Base-by-base conservation (phyloP, 2,329 filamentous ascomycete genomes). In the Didymosphaeria variabile region DNA sequence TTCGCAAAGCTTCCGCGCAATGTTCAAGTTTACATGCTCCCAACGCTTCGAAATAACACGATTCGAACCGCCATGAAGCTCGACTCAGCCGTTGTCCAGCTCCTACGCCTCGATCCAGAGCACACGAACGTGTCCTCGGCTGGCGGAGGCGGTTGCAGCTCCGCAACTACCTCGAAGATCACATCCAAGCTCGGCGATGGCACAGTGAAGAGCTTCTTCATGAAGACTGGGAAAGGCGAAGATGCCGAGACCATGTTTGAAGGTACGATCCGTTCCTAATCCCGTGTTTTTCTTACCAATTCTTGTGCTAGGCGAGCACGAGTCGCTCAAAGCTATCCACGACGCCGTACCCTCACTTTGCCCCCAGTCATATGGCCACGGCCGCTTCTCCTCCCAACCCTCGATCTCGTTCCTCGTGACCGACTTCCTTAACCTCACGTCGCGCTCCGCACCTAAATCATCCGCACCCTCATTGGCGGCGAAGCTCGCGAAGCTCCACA, bases 271-370 rank as follows among this genome's bases (percentile, higher is more conserved):
- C 31, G 4, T 1, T 17, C 21, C 19, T 29, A 19, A 6, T 42
- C 12, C 9, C 29, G 36, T 58, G 23, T 23, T 1, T 23, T 40
- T 59, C 31, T 3, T 26, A 60, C 63, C 71, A 54, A 72, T 50
- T 52, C 13, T 29, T 19, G n/a, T 50, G 13, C 67, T 71, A 87
- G 92, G 94, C 62, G 94, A 97, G 79, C 90, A 93, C 73, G 86
- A 87, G 53, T 96, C 92, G 2, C 87, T 97, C 57, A 94, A 93
- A 72, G 91, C 93, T 57, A 91, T 98, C 67, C 86, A 93, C 74
- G 73, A 82, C 49, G 83, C 83, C 15, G 90, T 95, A 0, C 91
- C 93, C 1, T 85, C 85, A 34, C 86, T 97, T 56, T 94, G 91
- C 72, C 93, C 94, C 0, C 83, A 84, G 50, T 90, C 91, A 0